Evolutionary conservation across 352 stramenopile genomes (phyloP), one percentile per base, ranked within the genome.

Genomic region (Globisporangium orthogonon): DNA sequence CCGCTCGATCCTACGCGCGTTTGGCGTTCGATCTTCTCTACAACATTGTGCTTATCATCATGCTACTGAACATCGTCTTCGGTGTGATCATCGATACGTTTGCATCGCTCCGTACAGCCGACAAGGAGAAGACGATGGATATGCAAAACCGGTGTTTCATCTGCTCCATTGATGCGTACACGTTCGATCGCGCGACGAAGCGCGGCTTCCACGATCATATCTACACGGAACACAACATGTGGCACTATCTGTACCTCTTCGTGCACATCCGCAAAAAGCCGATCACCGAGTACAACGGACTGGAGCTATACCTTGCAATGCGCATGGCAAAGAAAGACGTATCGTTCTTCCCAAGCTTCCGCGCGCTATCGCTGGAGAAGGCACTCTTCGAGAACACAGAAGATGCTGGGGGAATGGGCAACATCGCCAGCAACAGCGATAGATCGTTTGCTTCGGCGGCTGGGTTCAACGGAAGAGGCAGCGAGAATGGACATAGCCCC

Each of bases 81-180:
- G 81, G 78, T 29, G 74, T 91, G 18, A 91, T 91, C 59, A 87
- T 91, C 53, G 81, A 91, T 52, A 91, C 73, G 17, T 91, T 91
- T 54, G 81, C 81, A 37, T 85, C 75, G n/a, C 58, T 91, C 43
- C 78, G 81, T 4, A 77, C 69, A 0, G 67, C 74, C 2, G 78
- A 91, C 61, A 71, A 83, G 47, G 76, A 89, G 39, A 89, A 82
- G 58, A 64, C 71, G 7, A 66, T 75, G 58, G 81, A 89, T 40
- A 87, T 88, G 72, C 73, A 81, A 44, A 79, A 66, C 14, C 77
- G 78, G 3, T 91, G 81, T 52, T 91, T 91, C 43, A 89, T 91
- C 50, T 91, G 81, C 67, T 89, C 81, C 1, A 86, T 88, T 52
- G 78, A 91, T 47, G 79, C 76, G 9, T 89, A 89, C 66, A 83